Conservation (phyloP, 495 filamentous ascomycete genomes). For the Ramalina intermedia region DNA sequence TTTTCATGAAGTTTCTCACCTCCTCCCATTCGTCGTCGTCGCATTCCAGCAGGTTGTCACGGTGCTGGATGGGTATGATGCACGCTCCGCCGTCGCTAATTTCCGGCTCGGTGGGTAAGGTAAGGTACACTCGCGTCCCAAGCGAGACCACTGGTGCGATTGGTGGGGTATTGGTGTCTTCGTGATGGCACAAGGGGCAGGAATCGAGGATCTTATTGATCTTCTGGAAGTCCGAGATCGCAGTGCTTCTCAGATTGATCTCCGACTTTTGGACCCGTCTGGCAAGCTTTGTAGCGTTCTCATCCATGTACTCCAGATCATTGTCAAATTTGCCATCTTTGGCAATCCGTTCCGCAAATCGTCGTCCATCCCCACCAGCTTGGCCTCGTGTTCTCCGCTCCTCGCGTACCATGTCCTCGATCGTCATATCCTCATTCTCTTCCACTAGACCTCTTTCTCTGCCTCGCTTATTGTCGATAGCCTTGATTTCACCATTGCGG, state of each 20-base stretch:
- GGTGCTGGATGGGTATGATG: constrained; percentile 82
- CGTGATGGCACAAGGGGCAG: constrained; percentile 86
- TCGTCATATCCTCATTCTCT: constrained; percentile 89
- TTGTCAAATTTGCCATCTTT: constrained; percentile 86
- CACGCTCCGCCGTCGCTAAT: constrained; percentile 68
- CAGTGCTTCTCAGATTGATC: constrained; percentile 73
- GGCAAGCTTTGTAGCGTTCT: constrained; percentile 86
- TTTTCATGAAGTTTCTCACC: constrained; percentile 98
- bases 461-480: constrained; percentile 60
- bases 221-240: constrained; percentile 78
- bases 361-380: constrained; percentile 63
- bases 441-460: constrained; percentile 64
- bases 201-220: constrained; percentile 78
- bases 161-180: constrained; percentile 73
- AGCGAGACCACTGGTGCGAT: constrained; percentile 80
- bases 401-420: constrained; percentile 91
- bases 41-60: constrained; percentile 82
- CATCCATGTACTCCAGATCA: constrained; percentile 93
- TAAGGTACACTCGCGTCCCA: constrained; percentile 75
- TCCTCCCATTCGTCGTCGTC: constrained; percentile 99
- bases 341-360: constrained; percentile 79
- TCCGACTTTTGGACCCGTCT: constrained; percentile 78
- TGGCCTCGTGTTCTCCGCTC: constrained; percentile 72
- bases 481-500: constrained; percentile 58
- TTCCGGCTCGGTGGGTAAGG: constrained; percentile 81